These are phyloP conservation scores for Alternaria solani DNA, from an alignment of 2,329 filamentous ascomycete genomes.

Conservation along the genomic window DNA sequence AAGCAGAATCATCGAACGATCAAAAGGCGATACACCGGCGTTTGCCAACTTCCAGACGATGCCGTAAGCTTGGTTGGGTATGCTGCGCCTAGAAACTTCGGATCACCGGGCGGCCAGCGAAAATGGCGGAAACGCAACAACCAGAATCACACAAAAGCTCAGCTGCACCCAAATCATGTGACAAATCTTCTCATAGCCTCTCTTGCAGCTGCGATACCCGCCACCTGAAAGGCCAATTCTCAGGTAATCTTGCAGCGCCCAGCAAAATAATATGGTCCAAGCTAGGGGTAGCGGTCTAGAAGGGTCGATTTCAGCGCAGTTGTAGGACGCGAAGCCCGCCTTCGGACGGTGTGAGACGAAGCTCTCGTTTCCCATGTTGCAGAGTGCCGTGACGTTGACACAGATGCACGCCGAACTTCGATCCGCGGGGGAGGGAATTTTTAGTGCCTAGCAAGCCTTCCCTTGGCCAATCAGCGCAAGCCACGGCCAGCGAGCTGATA, in stretches of 20 bases:
- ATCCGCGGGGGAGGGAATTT: background rate
- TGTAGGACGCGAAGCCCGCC: background rate
- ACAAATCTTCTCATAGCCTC: background rate
- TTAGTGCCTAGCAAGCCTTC: background rate
- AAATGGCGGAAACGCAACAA: background rate
- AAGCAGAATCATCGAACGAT: slow-evolving; percentile 15
- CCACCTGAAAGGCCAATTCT: background rate
- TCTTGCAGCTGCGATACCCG: slow-evolving; percentile 5
- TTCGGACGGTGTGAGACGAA: slow-evolving; percentile 5
- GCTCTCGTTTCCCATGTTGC: slow-evolving; percentile 6
- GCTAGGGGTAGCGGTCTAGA: background rate
- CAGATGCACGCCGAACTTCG: background rate
- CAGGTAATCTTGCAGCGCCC: slow-evolving; percentile 1
- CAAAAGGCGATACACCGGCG: slow-evolving; percentile 9
- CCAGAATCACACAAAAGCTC: slow-evolving; percentile 3
- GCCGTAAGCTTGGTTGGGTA: slow-evolving; percentile 13
- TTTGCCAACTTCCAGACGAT: slow-evolving; percentile 4
- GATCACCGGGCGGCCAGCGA: slow-evolving; percentile 1
- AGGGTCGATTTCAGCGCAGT: background rate
- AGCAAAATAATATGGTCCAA: slow-evolving; percentile 3
- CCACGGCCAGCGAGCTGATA: background rate
- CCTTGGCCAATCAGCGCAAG: background rate
- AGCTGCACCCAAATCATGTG: slow-evolving; percentile 2
- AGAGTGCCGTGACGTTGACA: slow-evolving; percentile 5
- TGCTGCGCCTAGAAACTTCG: slow-evolving; percentile 10